Base-by-base conservation (phyloP, 2,329 filamentous ascomycete genomes). In the Sordariomycetes sp. region DNA sequence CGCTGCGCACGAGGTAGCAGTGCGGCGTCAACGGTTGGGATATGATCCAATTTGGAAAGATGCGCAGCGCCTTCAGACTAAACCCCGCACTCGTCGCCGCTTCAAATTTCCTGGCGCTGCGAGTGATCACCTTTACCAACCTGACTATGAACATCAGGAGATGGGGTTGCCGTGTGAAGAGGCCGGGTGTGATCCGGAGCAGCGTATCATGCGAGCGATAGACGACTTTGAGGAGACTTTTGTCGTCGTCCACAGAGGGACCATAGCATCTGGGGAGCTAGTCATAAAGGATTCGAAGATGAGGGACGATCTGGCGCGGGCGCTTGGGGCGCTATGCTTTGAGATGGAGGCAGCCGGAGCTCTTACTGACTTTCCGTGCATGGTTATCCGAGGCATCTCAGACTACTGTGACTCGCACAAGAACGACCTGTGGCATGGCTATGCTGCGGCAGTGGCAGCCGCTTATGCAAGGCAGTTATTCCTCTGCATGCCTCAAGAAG, bases 381-480 rank as follows among this genome's bases (percentile, higher is more conserved):
- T 56, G 6, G 46, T 51, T 10, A 46, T 57, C 31, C 44, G 49
- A 7, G 53, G 54, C 2, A 50, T 58, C 24, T 54, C 44, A 37
- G 52, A 58, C 41, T 58, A 57, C 32, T 39, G 51, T 1, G 54
- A 57, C 33, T 44, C 46, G 5, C 48, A 53, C 30, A 53, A 53
- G 30, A 48, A 48, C 31, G 43, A 50, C 5, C 28, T 25, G 2
- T 54, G 46, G 50, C 49, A 53, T 24, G 32, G 39, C n/a, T 53
- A 46, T 39, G 42, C 49, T 4, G 46, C 50, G 3, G 41, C 45
- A 24, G 37, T 36, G 21, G 46, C 49, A 8, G 49, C 50, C 6
- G 48, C 41, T 15, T 53, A 47, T 30, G 42, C 45, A 2, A 50
- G 42, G 34, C 37, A 47, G 4, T 33, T 48, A 2, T 20, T 48